Conservation (phyloP, 108 stramenopile genomes). For the Nitzschia sp. region DNA sequence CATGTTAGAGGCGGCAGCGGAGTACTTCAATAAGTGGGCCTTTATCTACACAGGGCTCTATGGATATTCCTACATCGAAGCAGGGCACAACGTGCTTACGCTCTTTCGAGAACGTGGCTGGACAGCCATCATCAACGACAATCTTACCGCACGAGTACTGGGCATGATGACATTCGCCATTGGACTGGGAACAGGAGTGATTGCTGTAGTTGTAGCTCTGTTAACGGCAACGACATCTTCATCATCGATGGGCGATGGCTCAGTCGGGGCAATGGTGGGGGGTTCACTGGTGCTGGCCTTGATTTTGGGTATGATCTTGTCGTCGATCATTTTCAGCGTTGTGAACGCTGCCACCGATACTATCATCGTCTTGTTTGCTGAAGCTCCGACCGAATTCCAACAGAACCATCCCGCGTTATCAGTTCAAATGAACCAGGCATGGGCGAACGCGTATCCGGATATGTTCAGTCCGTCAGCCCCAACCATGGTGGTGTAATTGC, state of each 20-base stretch:
- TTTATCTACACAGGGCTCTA: constrained; percentile 71
- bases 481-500: not conserved
- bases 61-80: constrained; percentile 66
- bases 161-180: constrained; percentile 56
- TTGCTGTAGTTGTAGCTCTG: constrained; percentile 7
- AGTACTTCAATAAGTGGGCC: constrained; percentile 74
- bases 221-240: not conserved
- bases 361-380: constrained; percentile 82
- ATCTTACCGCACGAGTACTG: constrained; percentile 53
- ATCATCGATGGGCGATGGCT: not conserved
- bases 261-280: not conserved
- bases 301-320: constrained; percentile 56
- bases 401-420: constrained; percentile 43
- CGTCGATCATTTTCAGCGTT: constrained; percentile 54
- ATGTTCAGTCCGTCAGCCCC: not conserved
- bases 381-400: constrained; percentile 50
- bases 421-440: constrained; percentile 10
- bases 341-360: constrained; percentile 77
- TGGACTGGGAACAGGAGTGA: constrained; percentile 19
- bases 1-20: constrained; percentile 39
- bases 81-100: constrained; percentile 59
- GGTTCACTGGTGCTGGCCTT: constrained; percentile 24
- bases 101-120: constrained; percentile 66
- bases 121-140: constrained; percentile 61
- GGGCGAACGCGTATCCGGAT: constrained; percentile 12